Percentiles rank a stretch among this genome's conserved stretches.
These are phyloP conservation scores for Aureobasidium musti DNA, from an alignment of 2,329 filamentous ascomycete genomes.

Conservation along the genomic window DNA sequence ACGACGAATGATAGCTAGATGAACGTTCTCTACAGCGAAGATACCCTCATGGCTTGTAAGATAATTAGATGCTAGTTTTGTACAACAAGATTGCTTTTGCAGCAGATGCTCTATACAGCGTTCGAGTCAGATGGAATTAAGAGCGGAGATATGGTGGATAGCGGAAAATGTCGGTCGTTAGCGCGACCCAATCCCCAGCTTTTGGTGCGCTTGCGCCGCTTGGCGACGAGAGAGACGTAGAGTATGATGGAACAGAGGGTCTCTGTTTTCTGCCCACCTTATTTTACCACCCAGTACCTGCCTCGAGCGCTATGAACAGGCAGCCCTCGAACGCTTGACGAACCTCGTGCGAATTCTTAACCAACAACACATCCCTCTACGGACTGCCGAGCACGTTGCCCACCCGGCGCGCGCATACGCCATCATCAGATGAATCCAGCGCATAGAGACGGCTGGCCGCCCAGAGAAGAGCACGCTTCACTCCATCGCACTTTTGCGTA, in stretches of 20 bases:
- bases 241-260: slow-evolving; percentile 23
- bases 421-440: slow-evolving; percentile 32
- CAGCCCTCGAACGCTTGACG: slow-evolving; percentile 11
- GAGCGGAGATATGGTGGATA: not conserved
- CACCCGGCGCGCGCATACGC: slow-evolving; percentile 23
- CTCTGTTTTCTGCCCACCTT: slow-evolving; percentile 22
- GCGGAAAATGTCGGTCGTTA: slow-evolving; percentile 22
- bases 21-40: not conserved
- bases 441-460: slow-evolving; percentile 30
- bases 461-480: slow-evolving; percentile 24
- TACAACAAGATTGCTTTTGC: not conserved
- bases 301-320: slow-evolving; percentile 22
- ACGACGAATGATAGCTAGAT: not conserved
- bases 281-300: not conserved
- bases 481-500: slow-evolving; percentile 22
- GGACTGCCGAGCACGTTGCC: slow-evolving; percentile 15
- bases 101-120: not conserved
- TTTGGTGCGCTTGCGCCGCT: not conserved
- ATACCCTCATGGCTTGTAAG: slow-evolving; percentile 22
- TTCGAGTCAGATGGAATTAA: not conserved
- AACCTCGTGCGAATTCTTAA: not conserved
- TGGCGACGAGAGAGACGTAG: slow-evolving; percentile 3
- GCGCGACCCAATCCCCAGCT: not conserved
- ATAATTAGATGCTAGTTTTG: slow-evolving; percentile 4
- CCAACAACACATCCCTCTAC: not conserved